Evolutionary conservation across 176 grass and related monocot genomes (phyloP), one percentile per base, ranked within the genome.

Genomic region (Thinopyrum elongatum): DNA sequence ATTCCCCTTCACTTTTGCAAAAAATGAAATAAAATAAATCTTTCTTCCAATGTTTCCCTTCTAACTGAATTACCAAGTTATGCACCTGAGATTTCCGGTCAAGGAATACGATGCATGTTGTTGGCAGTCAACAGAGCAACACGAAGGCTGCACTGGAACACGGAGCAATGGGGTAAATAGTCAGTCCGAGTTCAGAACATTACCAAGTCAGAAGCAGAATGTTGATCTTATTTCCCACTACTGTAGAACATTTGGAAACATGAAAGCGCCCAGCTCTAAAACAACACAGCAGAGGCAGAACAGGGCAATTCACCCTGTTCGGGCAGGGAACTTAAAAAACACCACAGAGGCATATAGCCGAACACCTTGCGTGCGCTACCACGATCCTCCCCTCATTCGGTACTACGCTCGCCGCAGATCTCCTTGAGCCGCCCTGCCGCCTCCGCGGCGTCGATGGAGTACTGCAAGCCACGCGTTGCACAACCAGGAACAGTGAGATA

Each of bases 361-460:
- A 89, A 94, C 89, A 84, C 11, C 74, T 81, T 1, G 38, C 35
- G 34, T 28, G 85, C 85, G 22, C 44, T 10, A 4, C 19, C 25
- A 2, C 26, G 27, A n/a, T 8, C 41, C 30, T 14, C 49, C 66
- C 38, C 59, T 79, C 84, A 77, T 4, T 27, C 17, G 29, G 31
- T 38, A 1, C 34, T 70, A 3, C 65, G 19, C 39, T 74, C 53
- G 19, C 30, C 31, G 67, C 81, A 92, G 17, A 95, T 47, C 44
- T 61, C 74, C 87, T 92, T 93, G 39, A 98, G 93, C 86, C 82
- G 86, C 68, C 85, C 60, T 5, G 86, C 85, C 6, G 76, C 89
- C 65, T 87, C 89, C 23, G 74, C 88, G 10, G 73, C 85, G 49
- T 98, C 87, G 65, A 98, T 89, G 15, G 91, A 91, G 82, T 95